Evolutionary conservation across 139 green algal genomes (phyloP), one percentile per base, ranked within the genome.

Genomic region (Chlorella sp.): DNA sequence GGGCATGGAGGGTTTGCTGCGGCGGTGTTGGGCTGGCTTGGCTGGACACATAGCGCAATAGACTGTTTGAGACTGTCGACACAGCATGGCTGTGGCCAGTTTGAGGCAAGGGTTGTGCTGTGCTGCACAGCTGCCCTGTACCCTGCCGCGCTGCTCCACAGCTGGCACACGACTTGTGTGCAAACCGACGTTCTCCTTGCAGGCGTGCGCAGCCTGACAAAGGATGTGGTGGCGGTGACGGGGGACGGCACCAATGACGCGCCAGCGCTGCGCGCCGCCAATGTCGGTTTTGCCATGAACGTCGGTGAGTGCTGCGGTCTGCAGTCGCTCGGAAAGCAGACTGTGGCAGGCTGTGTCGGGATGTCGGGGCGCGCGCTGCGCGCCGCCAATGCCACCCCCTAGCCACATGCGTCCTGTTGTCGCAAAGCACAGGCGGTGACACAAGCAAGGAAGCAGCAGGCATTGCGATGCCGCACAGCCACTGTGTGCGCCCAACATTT

Each of bases 231-330:
- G 62, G 89, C 90, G 40, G 87, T 93, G 51, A 93, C 91, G 17
- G 90, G 95, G 16, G 95, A 98, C 74, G 95, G 95, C 75, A 98
- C 95, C 73, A 98, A 98, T 84, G 95, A 98, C 82, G 95, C 95
- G 0, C 95, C 95, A 0, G 95, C 95, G n/a, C 92, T 98, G 62
- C 82, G 90, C 17, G 90, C 91, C 2, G 93, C 95, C 4, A 93
- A 98, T 81, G 94, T 98, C 4, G 95, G 94, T 20, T 97, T 98
- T 89, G 94, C 92, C 43, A 98, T 98, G 95, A 91, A 88, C 67
- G 65, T 46, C 16, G 82, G 82, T 48, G 40, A 73, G 67, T 72
- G 28, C 46, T 19, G 46, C 14, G 58, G 22, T 67, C 5, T 67
- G 19, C 58, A n/a, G n/a, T n/a, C n/a, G n/a, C n/a, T n/a, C n/a